Conservation (phyloP, 176 grass and related monocot genomes). For the Triticum dicoccoides region DNA sequence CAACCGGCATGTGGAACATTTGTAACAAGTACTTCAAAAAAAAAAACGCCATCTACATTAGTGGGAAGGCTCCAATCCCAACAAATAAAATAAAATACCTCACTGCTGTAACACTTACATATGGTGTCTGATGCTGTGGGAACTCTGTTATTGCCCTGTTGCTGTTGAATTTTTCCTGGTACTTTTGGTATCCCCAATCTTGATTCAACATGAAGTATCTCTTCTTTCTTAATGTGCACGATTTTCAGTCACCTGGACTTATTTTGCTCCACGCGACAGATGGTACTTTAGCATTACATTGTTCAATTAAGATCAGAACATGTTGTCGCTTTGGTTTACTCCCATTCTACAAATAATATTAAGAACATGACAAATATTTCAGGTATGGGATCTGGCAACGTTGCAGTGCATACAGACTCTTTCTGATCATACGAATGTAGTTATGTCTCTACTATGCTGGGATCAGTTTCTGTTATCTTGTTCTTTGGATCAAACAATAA, state of each 20-base stretch:
- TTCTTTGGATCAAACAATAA: constrained; percentile 92
- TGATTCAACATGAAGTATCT: not conserved
- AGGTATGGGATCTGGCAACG: constrained; percentile 93
- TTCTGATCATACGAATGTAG: constrained; percentile 71
- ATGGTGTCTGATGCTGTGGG: not conserved
- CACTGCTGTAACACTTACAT: not conserved
- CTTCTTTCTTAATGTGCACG: constrained; percentile 14
- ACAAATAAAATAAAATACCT: not conserved
- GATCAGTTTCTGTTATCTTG: constrained; percentile 96
- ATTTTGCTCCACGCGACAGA: not conserved
- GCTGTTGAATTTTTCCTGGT: not conserved
- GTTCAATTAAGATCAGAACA: constrained; percentile 9
- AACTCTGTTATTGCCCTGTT: not conserved
- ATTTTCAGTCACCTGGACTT: not conserved
- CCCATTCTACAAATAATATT: constrained; percentile 15
- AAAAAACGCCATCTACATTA: not conserved
- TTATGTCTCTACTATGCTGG: constrained; percentile 96
- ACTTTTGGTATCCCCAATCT: not conserved
- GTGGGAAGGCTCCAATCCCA: not conserved
- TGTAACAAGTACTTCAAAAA: constrained; percentile 7
- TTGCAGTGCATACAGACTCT: constrained; percentile 93
- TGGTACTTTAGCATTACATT: constrained; percentile 3
- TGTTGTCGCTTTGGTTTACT: constrained; percentile 18
- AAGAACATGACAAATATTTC: constrained; percentile 41
- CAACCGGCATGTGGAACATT: constrained; percentile 11